Conservation (phyloP, 805 yeast species). For the Spathaspora passalidarum region DNA sequence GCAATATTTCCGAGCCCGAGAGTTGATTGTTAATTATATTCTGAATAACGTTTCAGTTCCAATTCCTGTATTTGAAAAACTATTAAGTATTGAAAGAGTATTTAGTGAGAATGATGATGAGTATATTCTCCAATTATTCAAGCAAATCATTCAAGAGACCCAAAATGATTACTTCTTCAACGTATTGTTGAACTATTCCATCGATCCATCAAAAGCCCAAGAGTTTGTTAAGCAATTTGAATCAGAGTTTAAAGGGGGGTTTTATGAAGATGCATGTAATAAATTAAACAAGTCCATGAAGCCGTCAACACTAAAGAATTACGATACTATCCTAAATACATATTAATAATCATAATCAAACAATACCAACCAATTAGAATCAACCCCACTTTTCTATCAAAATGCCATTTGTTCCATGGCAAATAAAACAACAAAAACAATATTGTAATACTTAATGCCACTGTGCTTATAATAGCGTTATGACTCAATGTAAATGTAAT, state of each 20-base stretch:
- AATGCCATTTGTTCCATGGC: constrained; percentile 32
- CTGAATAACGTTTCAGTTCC: constrained; percentile 21
- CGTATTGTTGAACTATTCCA: constrained; percentile 25
- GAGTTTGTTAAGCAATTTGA: constrained; percentile 24
- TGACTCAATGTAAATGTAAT: constrained; percentile 18
- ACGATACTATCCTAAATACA: constrained; percentile 8
- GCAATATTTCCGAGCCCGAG: constrained; percentile 36
- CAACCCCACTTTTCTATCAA: constrained; percentile 29
- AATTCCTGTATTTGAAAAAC: constrained; percentile 37
- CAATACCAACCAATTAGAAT: constrained; percentile 21
- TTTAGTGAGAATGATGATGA: constrained; percentile 21
- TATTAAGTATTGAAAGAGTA: constrained; percentile 41
- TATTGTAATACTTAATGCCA: constrained; percentile 23
- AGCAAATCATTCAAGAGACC: constrained; percentile 25
- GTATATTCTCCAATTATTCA: constrained; percentile 24
- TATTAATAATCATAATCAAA: constrained; percentile 17
- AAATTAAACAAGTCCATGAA: neutral
- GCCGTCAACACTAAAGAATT: neutral
- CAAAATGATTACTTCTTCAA: constrained; percentile 34
- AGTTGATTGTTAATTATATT: constrained; percentile 26
- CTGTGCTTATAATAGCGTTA: constrained; percentile 22
- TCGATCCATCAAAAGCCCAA: constrained; percentile 15
- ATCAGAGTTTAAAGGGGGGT: constrained; percentile 10
- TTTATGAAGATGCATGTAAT: neutral
- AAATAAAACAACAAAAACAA: constrained; percentile 22